Evolutionary conservation across 805 yeast genomes (phyloP).

Genomic region (Candida quercuum): DNA sequence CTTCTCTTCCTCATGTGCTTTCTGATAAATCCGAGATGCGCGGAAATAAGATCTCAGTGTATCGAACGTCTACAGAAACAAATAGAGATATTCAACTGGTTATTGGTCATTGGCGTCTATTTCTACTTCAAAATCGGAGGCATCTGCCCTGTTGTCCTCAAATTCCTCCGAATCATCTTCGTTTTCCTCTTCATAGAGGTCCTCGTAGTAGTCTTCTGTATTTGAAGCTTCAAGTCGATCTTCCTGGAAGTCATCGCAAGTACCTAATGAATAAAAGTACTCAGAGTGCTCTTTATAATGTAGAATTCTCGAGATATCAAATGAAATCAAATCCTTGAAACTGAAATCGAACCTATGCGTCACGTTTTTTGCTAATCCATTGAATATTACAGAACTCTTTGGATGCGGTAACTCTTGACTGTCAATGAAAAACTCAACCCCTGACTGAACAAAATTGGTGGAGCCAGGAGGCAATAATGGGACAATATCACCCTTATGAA

Average conservation of each 20-base stretch:
- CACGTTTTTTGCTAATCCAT: slow-evolving; percentile 11
- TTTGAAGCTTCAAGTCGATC: too few relatives aligned
- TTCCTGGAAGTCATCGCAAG: slow-evolving; percentile 12
- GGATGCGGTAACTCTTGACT: slow-evolving; percentile 34
- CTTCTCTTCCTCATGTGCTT: too few relatives aligned
- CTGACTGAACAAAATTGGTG: slow-evolving; percentile 27
- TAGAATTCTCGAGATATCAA: slow-evolving; percentile 10
- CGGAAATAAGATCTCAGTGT: too few relatives aligned
- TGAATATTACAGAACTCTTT: slow-evolving; percentile 10
- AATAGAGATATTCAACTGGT: too few relatives aligned
- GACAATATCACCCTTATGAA: slow-evolving; percentile 52
- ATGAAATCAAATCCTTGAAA: slow-evolving; percentile 14
- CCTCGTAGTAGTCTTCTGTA: too few relatives aligned
- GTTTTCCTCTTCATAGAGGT: too few relatives aligned
- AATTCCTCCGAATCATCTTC: too few relatives aligned
- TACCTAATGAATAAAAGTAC: slow-evolving; percentile 15
- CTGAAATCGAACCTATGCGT: slow-evolving; percentile 11
- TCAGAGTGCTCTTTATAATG: slow-evolving; percentile 16
- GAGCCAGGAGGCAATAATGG: slow-evolving; percentile 54
- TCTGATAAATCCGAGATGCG: too few relatives aligned
- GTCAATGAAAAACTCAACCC: slow-evolving; percentile 28
- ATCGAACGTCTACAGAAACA: too few relatives aligned
- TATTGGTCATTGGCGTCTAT: too few relatives aligned
- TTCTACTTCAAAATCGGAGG: too few relatives aligned
- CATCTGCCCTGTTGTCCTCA: too few relatives aligned